Evolutionary conservation across 2,329 filamentous ascomycete genomes (phyloP), one percentile per base, ranked within the genome.

Genomic region (Microdochium trichocladiopsis): DNA sequence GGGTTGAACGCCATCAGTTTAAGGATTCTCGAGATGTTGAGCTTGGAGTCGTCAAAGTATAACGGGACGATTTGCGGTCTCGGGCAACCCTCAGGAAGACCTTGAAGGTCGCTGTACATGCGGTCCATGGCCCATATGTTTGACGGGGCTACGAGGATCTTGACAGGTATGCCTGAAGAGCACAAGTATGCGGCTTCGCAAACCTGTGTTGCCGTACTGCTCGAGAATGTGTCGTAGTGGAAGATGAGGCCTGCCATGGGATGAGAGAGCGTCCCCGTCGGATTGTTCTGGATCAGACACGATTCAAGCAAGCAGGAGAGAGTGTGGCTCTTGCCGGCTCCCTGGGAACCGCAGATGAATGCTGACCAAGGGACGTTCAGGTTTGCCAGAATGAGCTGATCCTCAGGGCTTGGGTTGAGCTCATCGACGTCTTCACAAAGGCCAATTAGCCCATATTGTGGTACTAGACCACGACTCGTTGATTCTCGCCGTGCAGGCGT

Each of bases 301-400:
- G 80, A 83, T 59, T 87, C 83, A 0, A 80, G 61, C 1, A 80
- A 56, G 49, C 75, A 80, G 1, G 77, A 77, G 1, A 84, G 67
- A 0, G 79, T 83, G 54, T 86, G 82, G 47, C 79, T 83, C 61
- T 86, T 86, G 0, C 83, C 83, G 0, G 78, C 82, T 1, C 83
- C 82, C 54, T 86, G 82, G 21, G 78, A 80, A 1, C 83, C 82
- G 51, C 83, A 86, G 28, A 86, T 80, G 64, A 86, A 86, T 3
- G 74, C 70, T 16, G 81, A 84, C 0, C 77, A 81, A 0, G 83
- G 83, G 0, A 69, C 65, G 0, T 72, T 58, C 2, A 77, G 66
- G 50, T 79, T 78, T 61, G 74, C 72, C 43, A 72, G 75, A 0
- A 77, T 50, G 0, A 74, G 61, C 1, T 64, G 61, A 18, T 70